Conservation (phyloP, 306 rosid genomes). For the Castanea mollissima region DNA sequence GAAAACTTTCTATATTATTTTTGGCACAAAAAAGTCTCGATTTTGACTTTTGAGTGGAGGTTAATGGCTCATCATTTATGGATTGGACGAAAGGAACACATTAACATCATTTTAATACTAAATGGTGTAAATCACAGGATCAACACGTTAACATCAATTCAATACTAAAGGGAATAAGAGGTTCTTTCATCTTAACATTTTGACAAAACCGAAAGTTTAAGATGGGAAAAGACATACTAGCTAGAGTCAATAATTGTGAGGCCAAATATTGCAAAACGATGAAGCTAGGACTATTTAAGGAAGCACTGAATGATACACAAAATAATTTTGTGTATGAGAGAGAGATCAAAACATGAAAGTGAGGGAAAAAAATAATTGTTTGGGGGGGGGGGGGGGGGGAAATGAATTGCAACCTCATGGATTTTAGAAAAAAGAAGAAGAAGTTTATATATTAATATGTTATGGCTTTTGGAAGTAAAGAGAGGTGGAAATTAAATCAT, state of each 20-base stretch:
- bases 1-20: too few species aligned
- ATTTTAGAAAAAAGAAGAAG: not conserved
- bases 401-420: not conserved
- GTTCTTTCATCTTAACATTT: not conserved
- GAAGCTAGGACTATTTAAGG: not conserved
- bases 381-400: not conserved
- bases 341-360: not conserved
- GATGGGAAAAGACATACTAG: not conserved
- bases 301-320: not conserved
- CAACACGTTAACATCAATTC: too few species aligned
- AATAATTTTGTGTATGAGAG: not conserved
- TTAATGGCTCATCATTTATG: too few species aligned
- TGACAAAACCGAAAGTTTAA: not conserved
- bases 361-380: not conserved
- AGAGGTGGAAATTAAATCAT: conserved; percentile 6
- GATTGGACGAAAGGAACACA: too few species aligned
- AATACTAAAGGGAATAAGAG: too few species aligned
- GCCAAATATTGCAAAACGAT: not conserved
- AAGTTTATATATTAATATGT: not conserved
- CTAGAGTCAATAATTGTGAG: not conserved
- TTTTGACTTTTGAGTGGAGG: too few species aligned
- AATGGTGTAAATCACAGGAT: too few species aligned
- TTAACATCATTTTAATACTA: too few species aligned
- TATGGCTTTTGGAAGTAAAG: conserved; percentile 8
- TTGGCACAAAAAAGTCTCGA: too few species aligned